Evolutionary conservation across 2,329 filamentous ascomycete genomes (phyloP).

Genomic region (Monosporascus sp.): DNA sequence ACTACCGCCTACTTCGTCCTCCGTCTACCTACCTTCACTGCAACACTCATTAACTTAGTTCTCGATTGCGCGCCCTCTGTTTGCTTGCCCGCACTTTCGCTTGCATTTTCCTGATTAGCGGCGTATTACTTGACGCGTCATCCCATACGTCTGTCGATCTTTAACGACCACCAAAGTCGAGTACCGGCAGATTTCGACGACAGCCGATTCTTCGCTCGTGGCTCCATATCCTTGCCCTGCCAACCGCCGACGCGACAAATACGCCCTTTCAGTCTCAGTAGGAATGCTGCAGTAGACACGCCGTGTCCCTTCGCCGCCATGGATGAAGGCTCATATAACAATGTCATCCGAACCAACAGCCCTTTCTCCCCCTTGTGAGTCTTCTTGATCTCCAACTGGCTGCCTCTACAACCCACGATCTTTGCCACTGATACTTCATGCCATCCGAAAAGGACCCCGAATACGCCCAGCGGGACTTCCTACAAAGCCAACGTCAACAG

Average conservation of each 20-base stretch:
- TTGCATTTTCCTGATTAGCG: no score
- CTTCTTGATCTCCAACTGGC: neutral
- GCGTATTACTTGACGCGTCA: no score
- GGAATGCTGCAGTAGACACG: conserved; percentile 16
- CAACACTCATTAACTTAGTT: no score
- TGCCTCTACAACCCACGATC: neutral
- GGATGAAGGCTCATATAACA: conserved; percentile 20
- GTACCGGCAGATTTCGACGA: no score
- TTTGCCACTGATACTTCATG: conserved; percentile 7
- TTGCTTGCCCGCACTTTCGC: no score
- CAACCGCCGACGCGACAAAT: neutral
- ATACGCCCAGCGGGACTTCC: conserved; percentile 13
- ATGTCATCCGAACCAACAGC: conserved; percentile 17
- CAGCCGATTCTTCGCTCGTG: neutral
- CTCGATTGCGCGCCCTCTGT: no score
- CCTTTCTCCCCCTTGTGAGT: conserved; percentile 19
- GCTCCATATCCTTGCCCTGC: neutral
- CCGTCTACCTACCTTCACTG: no score
- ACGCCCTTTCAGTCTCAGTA: neutral
- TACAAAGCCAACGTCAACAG: conserved; percentile 87
- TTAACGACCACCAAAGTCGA: no score
- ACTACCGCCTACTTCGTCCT: no score
- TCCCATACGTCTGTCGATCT: no score
- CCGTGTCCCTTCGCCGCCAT: conserved; percentile 11
- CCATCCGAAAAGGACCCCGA: conserved; percentile 11